Evolutionary conservation across 2,329 filamentous ascomycete species (phyloP).

Genomic region (Diaporthe amygdali): DNA sequence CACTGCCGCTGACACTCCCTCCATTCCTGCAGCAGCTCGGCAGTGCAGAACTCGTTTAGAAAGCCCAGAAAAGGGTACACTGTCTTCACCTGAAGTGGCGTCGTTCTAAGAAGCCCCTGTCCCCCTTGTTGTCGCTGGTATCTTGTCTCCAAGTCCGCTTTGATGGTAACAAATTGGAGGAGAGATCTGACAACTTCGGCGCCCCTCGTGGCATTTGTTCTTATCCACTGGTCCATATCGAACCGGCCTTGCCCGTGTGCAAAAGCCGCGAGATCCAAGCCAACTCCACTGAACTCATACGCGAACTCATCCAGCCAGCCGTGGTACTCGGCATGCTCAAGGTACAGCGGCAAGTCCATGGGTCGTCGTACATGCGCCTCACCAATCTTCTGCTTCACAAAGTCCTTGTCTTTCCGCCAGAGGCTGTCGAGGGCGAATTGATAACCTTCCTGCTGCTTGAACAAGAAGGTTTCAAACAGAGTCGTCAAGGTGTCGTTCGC

Average conservation of each 20-base stretch:
- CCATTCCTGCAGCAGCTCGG: conserved; percentile 65
- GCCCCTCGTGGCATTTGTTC: conserved; percentile 69
- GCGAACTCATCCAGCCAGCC: conserved; percentile 85
- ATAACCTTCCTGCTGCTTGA: conserved; percentile 77
- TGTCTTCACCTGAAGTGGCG: conserved; percentile 83
- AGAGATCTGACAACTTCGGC: conserved; percentile 74
- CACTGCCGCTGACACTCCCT: conserved; percentile 84
- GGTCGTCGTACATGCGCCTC: conserved; percentile 75
- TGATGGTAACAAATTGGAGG: conserved; percentile 81
- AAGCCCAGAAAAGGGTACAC: conserved; percentile 82
- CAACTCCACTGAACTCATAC: conserved; percentile 80
- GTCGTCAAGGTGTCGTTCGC: conserved; percentile 78
- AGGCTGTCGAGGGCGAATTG: conserved; percentile 90
- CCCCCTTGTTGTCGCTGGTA: conserved; percentile 74
- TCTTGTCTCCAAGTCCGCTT: conserved; percentile 79
- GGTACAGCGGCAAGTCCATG: conserved; percentile 70
- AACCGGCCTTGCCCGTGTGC: conserved; percentile 83
- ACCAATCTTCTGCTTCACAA: conserved; percentile 82
- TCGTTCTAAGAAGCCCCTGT: conserved; percentile 61
- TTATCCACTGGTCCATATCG: conserved; percentile 82
- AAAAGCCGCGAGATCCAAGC: conserved; percentile 83
- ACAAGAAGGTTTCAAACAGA: conserved; percentile 82
- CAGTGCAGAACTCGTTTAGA: conserved; percentile 70
- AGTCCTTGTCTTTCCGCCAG: conserved; percentile 88
- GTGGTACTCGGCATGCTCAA: conserved; percentile 81